Evolutionary conservation across 345 rosid genomes (phyloP).

Genomic region (Populus nigra): DNA sequence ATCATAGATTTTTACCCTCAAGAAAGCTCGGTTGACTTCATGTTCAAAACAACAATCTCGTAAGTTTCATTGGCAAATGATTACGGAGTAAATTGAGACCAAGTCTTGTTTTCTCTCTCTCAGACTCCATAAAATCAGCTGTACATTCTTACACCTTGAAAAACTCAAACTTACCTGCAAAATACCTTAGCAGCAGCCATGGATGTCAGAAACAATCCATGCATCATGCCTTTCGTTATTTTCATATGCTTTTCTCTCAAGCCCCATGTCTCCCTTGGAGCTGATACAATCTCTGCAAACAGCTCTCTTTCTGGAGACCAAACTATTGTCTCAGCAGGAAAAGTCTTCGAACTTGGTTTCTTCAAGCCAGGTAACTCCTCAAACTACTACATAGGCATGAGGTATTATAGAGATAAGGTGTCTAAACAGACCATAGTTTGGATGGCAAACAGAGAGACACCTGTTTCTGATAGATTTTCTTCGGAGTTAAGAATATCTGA

Average conservation of each 20-base stretch:
- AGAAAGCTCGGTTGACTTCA: neutral
- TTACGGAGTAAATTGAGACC: neutral
- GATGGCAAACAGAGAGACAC: slow-evolving; percentile 77
- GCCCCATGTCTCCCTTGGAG: slow-evolving; percentile 33
- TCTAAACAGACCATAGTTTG: slow-evolving; percentile 42
- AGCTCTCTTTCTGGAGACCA: slow-evolving; percentile 57
- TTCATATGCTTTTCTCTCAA: slow-evolving; percentile 27
- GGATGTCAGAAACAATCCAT: slow-evolving; percentile 22
- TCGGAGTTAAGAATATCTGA: slow-evolving; percentile 49
- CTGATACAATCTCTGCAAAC: slow-evolving; percentile 50
- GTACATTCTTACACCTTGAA: neutral
- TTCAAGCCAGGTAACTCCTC: slow-evolving; percentile 52
- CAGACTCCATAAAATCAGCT: neutral
- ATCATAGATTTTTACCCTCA: too few species aligned
- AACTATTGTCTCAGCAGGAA: slow-evolving; percentile 49
- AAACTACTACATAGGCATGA: slow-evolving; percentile 65
- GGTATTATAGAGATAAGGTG: slow-evolving; percentile 44
- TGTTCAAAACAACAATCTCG: neutral
- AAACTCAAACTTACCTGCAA: neutral
- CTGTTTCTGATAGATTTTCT: slow-evolving; percentile 41
- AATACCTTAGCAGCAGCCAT: slow-evolving; percentile 14
- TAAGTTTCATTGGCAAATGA: neutral
- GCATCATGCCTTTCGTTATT: slow-evolving; percentile 27
- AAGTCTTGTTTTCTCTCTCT: neutral
- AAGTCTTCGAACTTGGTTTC: slow-evolving; percentile 62